phyloP scores from a whole-genome alignment of 108 stramenopile genomes.

The Pseudonitzschia delicatissima region DNA sequence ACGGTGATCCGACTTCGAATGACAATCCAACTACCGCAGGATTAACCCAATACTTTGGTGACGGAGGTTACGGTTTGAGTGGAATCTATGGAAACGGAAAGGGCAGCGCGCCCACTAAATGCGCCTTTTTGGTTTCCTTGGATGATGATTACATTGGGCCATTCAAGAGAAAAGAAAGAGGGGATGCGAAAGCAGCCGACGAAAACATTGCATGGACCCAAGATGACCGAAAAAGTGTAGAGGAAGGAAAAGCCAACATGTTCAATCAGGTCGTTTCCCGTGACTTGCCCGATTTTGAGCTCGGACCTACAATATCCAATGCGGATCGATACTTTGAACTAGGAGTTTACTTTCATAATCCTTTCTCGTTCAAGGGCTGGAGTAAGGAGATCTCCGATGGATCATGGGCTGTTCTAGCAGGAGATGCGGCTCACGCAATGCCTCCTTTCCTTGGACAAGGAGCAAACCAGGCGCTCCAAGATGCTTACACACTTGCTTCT shows the following conservation, averaged over 20 bases:
- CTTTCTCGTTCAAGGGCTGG: conserved; percentile 68
- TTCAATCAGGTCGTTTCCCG: conserved; percentile 22
- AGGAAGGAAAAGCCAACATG: conserved; percentile 36
- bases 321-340: conserved; percentile 71
- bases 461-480: conserved; percentile 95
- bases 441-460: conserved; percentile 97
- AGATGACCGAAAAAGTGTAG: conserved; percentile 32
- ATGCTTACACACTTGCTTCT: conserved; percentile 63
- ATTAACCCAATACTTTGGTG: conserved; percentile 70
- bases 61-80: conserved; percentile 64
- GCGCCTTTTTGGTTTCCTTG: conserved; percentile 59
- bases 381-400: conserved; percentile 41
- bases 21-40: conserved; percentile 10
- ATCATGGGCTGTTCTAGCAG: conserved; percentile 49
- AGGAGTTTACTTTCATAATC: conserved; percentile 85
- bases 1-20: conserved; percentile 14
- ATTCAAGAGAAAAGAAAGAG: conserved; percentile 39
- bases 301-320: conserved; percentile 36
- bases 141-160: conserved; percentile 78
- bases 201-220: conserved; percentile 78
- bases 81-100: conserved; percentile 71
- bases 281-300: conserved; percentile 42
- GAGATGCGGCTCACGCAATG: conserved; percentile 96
- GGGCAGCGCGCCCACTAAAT: conserved; percentile 33
- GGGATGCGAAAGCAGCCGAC: conserved; percentile 20